Conservation (phyloP, 345 rosid species). For the Brassica napus region DNA sequence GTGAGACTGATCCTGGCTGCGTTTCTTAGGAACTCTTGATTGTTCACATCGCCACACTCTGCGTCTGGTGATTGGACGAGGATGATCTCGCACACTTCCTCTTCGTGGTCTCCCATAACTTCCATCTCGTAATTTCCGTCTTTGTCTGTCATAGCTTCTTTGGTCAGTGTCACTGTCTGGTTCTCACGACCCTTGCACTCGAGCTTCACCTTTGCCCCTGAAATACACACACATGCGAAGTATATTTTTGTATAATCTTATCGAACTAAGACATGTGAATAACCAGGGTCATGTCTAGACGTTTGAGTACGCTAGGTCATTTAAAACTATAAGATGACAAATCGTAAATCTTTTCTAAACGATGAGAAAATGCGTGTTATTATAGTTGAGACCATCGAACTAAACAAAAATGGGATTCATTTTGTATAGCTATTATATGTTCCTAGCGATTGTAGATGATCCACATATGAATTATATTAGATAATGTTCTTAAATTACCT, state of each 20-base stretch:
- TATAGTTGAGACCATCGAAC: not conserved
- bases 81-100: conserved; percentile 60
- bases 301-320: not conserved
- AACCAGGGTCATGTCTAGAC: not conserved
- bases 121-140: conserved; percentile 50
- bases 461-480: not conserved
- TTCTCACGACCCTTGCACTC: conserved; percentile 55
- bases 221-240: not conserved
- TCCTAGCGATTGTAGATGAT: not conserved
- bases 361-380: not conserved
- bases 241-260: not conserved
- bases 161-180: conserved; percentile 37
- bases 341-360: not conserved
- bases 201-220: conserved; percentile 60
- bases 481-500: conserved; percentile 36
- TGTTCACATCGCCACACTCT: conserved; percentile 49
- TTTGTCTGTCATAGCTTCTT: conserved; percentile 48
- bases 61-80: conserved; percentile 50
- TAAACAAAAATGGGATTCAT: not conserved
- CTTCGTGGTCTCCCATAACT: conserved; percentile 66
- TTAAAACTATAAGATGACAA: not conserved
- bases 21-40: conserved; percentile 39
- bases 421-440: not conserved
- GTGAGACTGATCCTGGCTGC: conserved; percentile 56
- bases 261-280: conserved; percentile 11